A percentile compares a stretch with the other conserved stretches of the same genome.
Evolutionary conservation across 2,329 filamentous ascomycete genomes (phyloP).

Genomic region (Parastagonospora nodorum): DNA sequence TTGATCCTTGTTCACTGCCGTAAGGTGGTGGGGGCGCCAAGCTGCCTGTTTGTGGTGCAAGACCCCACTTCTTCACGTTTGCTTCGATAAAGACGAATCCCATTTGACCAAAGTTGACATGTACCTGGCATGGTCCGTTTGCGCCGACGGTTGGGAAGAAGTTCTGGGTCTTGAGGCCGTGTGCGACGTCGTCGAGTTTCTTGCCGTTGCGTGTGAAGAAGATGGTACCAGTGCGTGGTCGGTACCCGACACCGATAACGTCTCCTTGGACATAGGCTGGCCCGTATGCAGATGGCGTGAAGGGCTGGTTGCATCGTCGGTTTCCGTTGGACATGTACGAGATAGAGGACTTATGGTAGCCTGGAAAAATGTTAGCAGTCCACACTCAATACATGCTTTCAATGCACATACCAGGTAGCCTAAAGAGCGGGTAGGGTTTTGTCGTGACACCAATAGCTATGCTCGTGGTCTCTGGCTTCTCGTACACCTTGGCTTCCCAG

Average conservation of each 20-base stretch:
- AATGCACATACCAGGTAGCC: conserved; percentile 76
- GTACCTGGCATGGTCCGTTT: conserved; percentile 87
- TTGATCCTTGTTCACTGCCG: conserved; percentile 95
- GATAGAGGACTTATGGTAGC: conserved; percentile 89
- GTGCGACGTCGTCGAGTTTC: conserved; percentile 90
- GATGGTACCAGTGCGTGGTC: conserved; percentile 89
- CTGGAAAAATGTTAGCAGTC: conserved; percentile 52
- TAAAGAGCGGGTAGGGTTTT: conserved; percentile 94
- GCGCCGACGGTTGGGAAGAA: conserved; percentile 98
- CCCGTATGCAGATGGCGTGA: conserved; percentile 77
- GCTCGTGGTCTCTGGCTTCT: conserved; percentile 87
- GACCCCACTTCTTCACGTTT: conserved; percentile 99
- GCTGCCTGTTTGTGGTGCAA: conserved; percentile 94
- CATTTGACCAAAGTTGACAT: conserved; percentile 97
- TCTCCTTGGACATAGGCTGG: conserved; percentile 89
- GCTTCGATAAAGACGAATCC: conserved; percentile 99
- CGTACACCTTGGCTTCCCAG: conserved; percentile 98
- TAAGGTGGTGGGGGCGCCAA: conserved; percentile 95
- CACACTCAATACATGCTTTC: not conserved
- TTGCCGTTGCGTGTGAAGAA: conserved; percentile 99
- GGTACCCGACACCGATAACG: conserved; percentile 93
- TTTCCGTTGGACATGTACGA: conserved; percentile 89
- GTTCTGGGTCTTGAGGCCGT: conserved; percentile 92
- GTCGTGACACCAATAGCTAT: conserved; percentile 94
- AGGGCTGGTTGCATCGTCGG: conserved; percentile 91